Base-by-base conservation (phyloP, 2,329 filamentous ascomycete genomes). In the Penicillium sp. region DNA sequence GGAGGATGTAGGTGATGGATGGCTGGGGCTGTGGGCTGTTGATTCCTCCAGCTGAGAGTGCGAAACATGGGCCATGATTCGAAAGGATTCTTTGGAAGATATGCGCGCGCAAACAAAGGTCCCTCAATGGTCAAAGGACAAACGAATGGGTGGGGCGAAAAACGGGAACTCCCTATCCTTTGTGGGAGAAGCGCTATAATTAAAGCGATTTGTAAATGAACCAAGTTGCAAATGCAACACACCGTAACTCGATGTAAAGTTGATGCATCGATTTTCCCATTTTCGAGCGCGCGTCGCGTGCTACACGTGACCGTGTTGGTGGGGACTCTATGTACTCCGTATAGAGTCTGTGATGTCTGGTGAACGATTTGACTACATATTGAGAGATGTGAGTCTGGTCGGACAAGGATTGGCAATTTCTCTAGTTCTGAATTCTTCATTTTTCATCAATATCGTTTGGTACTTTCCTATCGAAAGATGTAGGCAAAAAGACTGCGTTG, bases 1-100 rank as follows among this genome's bases (percentile, higher is more conserved):
- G 1, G 70, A 75, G 35, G 71, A 70, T 13, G 66, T 65, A 10
- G 71, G 65, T 19, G 78, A 74, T 10, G 74, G 69, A 45, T 69
- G 57, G 46, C 55, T 64, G 42, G 59, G 43, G 39, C 42, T 50
- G 47, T 31, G 37, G 10, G 57, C 43, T 33, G 42, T 57, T 43
- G 48, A 31, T 63, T 61, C 51, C 44, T 59, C 53, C 49, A 62
- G 57, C 43, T 62, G 58, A 45, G 59, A 57, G 43, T 53, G 55
- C 31, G 61, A 50, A 52, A 61, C 57, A 31, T 52, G 65, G 46
- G 71, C 70, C 72, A 74, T 74, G 51, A 22, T 43, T 69, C 49
- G 63, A 57, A 56, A 50, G 58, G 58, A 53, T 60, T 57, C 56
- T 42, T 19, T 51, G 54, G 29, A 60, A 58, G 11, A 52, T 21